Evolutionary conservation across 2,329 filamentous ascomycete genomes (phyloP), one percentile per base, ranked within the genome.

Genomic region (Ascochyta fabae): DNA sequence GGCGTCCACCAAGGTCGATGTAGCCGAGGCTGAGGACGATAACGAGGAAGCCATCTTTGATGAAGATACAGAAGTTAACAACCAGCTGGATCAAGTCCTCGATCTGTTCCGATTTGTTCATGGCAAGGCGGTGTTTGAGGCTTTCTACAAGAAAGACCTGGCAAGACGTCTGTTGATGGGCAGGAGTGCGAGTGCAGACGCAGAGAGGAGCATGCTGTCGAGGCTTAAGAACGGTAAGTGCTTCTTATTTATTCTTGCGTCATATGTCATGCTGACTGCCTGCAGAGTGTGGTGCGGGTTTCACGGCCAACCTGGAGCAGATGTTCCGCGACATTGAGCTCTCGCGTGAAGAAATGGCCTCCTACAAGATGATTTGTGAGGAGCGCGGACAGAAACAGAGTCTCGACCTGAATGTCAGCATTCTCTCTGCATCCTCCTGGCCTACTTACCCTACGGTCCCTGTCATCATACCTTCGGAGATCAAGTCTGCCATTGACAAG

Each of bases 301-400:
- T 99, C 73, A 99, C 95, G 0, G 93, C 96, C 72, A 99, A 99
- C 69, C 82, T 99, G 0, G 96, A 99, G 77, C 91, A 94, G 60
- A 99, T 99, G 95, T 99, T 99, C 81, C 96, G 96, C 75, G 95
- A 99, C 70, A 92, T 98, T 75, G 93, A 97, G 71, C 83, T 97
- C 19, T 91, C 91, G 12, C 89, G 90, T 58, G 95, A 98, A 67
- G 94, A 98, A 72, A 96, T 98, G 89, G 78, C 84, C n/a, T 86
- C 89, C 0, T 99, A 96, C 79, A 95, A 89, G 74, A 79, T 83
- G 76, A 75, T 92, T 76, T 78, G 84, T 42, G 82, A 85, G 59
- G 83, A 84, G 77, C 81, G 84, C 15, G 82, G 83, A 47, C 83
- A 83, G 50, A 85, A 82, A 54, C 75, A 81, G 6, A 58, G 78